Percentiles rank a stretch among this genome's conserved stretches.
Evolutionary conservation across 192 early-diverging fungal genomes (phyloP).

Genomic region (Backusella liffmaniae): DNA sequence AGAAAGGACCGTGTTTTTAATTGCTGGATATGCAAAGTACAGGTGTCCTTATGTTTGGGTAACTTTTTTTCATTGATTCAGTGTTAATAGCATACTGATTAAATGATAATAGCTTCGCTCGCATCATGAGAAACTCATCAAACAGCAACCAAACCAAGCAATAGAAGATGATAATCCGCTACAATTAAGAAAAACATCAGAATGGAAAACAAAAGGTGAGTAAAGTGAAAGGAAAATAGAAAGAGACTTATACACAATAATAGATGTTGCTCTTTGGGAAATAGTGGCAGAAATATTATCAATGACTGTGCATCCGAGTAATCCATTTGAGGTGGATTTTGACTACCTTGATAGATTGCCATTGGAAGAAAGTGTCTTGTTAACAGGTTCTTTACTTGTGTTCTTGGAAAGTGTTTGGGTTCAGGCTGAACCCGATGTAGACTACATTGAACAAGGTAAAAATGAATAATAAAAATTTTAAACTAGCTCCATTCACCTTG

Average conservation of each 20-base stretch:
- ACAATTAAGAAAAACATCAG: background rate
- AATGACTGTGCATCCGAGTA: background rate
- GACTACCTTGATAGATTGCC: background rate
- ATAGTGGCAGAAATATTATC: conserved; percentile 12
- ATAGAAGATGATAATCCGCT: conserved; percentile 7
- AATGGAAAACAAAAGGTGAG: conserved; percentile 5
- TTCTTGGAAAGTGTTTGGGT: conserved; percentile 12
- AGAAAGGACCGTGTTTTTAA: conserved; percentile 8
- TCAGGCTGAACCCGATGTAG: background rate
- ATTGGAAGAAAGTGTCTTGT: background rate
- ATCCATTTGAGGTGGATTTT: conserved; percentile 9
- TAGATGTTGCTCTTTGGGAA: conserved; percentile 12
- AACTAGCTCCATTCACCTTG: background rate
- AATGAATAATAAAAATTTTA: background rate
- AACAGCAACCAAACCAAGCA: conserved; percentile 1
- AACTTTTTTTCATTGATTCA: background rate
- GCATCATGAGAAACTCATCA: conserved; percentile 1
- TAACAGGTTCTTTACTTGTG: background rate
- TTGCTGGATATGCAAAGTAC: conserved; percentile 16
- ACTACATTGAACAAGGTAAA: conserved; percentile 3
- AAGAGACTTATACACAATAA: too few relatives aligned
- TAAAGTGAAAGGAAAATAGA: background rate
- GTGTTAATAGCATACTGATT: background rate
- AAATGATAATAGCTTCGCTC: background rate
- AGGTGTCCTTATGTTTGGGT: conserved; percentile 17